Percentiles rank a stretch among this genome's conserved stretches.
Evolutionary conservation across 2,329 filamentous ascomycete species (phyloP).

Genomic region (Fusarium cicatricum): DNA sequence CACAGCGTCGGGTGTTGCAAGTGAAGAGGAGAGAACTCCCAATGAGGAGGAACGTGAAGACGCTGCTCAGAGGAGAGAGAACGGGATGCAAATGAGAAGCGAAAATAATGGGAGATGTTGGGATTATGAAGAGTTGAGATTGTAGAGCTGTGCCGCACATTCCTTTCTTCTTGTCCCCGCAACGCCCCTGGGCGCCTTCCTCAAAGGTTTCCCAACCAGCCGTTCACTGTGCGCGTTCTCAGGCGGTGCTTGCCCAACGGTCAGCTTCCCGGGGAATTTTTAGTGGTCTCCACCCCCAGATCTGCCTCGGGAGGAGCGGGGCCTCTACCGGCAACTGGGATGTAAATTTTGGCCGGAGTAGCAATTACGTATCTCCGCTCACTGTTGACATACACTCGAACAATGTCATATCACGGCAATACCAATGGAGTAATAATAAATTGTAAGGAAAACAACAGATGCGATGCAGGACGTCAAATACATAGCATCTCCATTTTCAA

Average conservation of each 20-base stretch:
- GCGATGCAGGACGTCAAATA: too few species aligned
- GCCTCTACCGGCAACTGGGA: constrained; percentile 10
- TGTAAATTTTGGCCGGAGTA: neutral
- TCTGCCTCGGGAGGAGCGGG: constrained; percentile 13
- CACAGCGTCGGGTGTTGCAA: neutral
- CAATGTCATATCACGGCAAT: too few species aligned
- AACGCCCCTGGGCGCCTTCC: constrained; percentile 4
- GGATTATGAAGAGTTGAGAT: constrained; percentile 2
- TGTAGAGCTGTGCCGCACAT: constrained; percentile 12
- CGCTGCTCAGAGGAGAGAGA: neutral
- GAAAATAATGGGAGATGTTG: neutral
- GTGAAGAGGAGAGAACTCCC: neutral
- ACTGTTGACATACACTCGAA: neutral
- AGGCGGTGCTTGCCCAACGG: too few species aligned
- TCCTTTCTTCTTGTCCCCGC: constrained; percentile 25
- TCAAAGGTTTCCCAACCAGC: neutral
- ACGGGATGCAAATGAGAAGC: neutral
- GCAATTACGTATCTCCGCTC: neutral
- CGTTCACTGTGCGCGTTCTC: too few species aligned
- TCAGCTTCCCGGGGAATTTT: constrained; percentile 4
- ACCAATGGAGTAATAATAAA: too few species aligned
- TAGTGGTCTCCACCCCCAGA: constrained; percentile 18
- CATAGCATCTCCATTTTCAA: too few species aligned
- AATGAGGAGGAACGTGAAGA: neutral
- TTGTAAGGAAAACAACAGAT: too few species aligned